A percentile compares a stretch with the other conserved stretches of the same genome.
phyloP scores from a whole-genome alignment of 2,329 filamentous ascomycete species.

The Pseudogymnoascus sp. region DNA sequence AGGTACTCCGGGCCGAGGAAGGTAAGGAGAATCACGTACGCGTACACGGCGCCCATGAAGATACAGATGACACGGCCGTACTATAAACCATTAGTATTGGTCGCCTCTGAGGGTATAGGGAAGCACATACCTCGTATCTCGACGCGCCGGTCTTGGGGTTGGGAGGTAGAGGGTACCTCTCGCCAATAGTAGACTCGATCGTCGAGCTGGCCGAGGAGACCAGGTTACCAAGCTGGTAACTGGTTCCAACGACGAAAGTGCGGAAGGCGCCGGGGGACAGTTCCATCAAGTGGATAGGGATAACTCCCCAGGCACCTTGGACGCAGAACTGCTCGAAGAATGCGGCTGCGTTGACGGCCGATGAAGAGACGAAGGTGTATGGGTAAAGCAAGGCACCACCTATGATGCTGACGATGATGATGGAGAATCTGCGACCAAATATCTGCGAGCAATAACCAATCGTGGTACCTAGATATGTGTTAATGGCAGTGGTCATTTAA shows the following conservation, averaged over 20 bases:
- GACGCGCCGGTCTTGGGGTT: constrained; percentile 33
- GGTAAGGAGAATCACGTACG: constrained; percentile 51
- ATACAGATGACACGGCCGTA: constrained; percentile 84
- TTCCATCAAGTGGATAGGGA: constrained; percentile 67
- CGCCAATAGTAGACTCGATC: constrained; percentile 68
- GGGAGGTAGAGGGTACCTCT: constrained; percentile 62
- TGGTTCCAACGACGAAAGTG: constrained; percentile 61
- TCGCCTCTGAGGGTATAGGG: too few species aligned
- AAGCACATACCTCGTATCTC: not conserved
- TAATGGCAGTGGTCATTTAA: not conserved
- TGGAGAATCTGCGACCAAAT: constrained; percentile 59
- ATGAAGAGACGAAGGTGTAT: constrained; percentile 59
- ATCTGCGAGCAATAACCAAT: constrained; percentile 58
- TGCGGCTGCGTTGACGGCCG: constrained; percentile 64
- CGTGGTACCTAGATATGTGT: constrained; percentile 39
- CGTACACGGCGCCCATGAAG: constrained; percentile 80
- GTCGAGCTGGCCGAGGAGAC: constrained; percentile 64
- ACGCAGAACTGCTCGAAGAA: constrained; percentile 81
- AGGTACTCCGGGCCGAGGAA: constrained; percentile 47
- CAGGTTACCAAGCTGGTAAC: constrained; percentile 70
- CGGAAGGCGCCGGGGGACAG: constrained; percentile 62
- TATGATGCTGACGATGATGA: constrained; percentile 53
- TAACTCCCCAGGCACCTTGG: constrained; percentile 68
- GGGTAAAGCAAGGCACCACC: constrained; percentile 77
- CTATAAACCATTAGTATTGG: constrained; percentile 44